phyloP scores from a whole-genome alignment of 805 yeast species.

The Candida fluviatilis region DNA sequence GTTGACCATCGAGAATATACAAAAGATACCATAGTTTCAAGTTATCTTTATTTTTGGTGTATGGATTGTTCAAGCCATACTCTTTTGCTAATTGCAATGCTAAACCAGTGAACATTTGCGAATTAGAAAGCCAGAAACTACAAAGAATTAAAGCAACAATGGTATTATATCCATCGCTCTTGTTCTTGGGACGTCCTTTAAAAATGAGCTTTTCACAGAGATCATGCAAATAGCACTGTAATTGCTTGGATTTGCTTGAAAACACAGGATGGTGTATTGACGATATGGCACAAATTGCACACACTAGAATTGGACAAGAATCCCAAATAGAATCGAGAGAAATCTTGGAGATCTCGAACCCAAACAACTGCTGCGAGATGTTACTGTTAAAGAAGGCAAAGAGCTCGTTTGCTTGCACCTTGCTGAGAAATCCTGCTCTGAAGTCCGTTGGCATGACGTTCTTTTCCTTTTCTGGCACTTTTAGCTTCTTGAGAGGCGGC shows the following conservation, averaged over 20 bases:
- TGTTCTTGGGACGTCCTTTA: conserved; percentile 37
- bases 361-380: conserved; percentile 62
- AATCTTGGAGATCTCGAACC: conserved; percentile 52
- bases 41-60: conserved; percentile 33
- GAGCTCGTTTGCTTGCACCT: conserved; percentile 43
- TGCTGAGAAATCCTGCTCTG: conserved; percentile 30
- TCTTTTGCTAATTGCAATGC: conserved; percentile 65
- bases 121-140: conserved; percentile 65
- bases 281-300: conserved; percentile 58
- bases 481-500: conserved; percentile 5
- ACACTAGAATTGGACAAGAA: conserved; percentile 52
- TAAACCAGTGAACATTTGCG: conserved; percentile 61
- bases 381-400: conserved; percentile 50
- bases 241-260: conserved; percentile 21
- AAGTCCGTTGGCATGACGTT: conserved; percentile 25
- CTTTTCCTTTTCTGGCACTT: neutral
- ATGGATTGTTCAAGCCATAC: conserved; percentile 40
- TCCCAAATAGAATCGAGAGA: conserved; percentile 49
- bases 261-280: conserved; percentile 53
- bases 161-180: conserved; percentile 51
- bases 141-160: conserved; percentile 62
- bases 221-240: conserved; percentile 29
- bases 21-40: conserved; percentile 64
- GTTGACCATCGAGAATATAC: conserved; percentile 66
- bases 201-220: conserved; percentile 32